Evolutionary conservation across 768 basidiomycete species (phyloP), one percentile per base, ranked within the genome.

Genomic region (Rhodotorula graminis): DNA sequence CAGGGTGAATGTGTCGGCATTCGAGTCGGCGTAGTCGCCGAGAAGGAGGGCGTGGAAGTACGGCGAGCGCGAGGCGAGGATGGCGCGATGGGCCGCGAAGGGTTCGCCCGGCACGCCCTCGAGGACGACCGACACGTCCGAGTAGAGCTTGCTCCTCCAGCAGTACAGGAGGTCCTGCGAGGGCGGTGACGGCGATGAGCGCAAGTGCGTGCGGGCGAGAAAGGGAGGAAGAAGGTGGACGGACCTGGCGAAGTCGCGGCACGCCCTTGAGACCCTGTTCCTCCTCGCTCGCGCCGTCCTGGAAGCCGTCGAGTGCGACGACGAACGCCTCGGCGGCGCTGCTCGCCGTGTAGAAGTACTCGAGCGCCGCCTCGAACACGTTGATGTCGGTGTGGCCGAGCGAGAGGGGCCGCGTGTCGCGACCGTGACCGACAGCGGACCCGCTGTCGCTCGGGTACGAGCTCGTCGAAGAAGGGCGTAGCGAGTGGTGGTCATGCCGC

Each of bases 141-240:
- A 91, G 80, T 93, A 98, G 27, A 98, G 87, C 61, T 93, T 88
- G 21, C 90, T 91, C 46, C 95, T 84, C 95, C 94, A 97, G 92
- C 93, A 95, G 83, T 89, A 96, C 33, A 94, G 90, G 42, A 96
- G 85, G 79, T 97, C 95, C 81, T 81, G 68, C 31, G 33, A 6
- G 14, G 0, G 21, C 27, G 21, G 37, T 9, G 37, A 9, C 4
- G 37, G 5, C 37, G 37, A 37, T 37, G 37, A 37, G 37, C 37
- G 37, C 37, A 9, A 37, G 37, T 0, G 2, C 3, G n/a, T 57
- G 19, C 46, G 42, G 19, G 4, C 42, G 19, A 63, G 18, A 33
- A 27, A 3, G 29, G 16, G 31, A 21, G 47, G 31, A 25, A 27
- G 19, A 29, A 31, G 19, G 29, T 8, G 16, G 25, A n/a, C 53